Base-by-base conservation (phyloP, 768 basidiomycete genomes). In the Tephrocybe sp. region DNA sequence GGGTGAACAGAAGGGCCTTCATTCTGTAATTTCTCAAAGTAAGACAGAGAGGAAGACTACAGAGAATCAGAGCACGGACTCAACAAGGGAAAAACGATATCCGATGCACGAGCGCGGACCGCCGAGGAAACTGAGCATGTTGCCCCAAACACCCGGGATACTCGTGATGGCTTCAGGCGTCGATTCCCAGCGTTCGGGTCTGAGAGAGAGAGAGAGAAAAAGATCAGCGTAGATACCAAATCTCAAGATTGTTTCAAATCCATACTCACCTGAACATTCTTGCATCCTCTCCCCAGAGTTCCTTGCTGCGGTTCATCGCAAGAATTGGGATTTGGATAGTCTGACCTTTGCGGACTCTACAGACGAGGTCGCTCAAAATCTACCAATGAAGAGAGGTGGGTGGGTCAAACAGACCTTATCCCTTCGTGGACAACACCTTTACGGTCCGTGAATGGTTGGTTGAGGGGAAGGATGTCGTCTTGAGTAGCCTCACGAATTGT, bases 81-180 rank as follows among this genome's bases (percentile, higher is more conserved):
- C 79, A 26, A 75, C 65, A 18, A 87, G 64, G 11, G 86, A 72
- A 62, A 87, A 87, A 3, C 81, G 76, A 60, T 79, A 86, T 0
- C 85, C 84, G 34, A 87, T 86, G 53, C 86, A 89, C 0, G 83
- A 75, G 15, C 76, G 74, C 10, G 83, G 80, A 5, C 86, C 86
- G 24, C 82, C 83, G 1, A 84, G 56, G 73, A 89, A 89, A 0
- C 80, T 75, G 34, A 86, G 58, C 55, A 82, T 59, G 58, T 84
- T 75, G 4, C 78, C 74, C 78, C 79, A 85, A 0, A 86, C 72
- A 7, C 85, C 81, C 2, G 87, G 87, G 17, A 88, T 67, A 0
- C 62, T 54, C 2, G 63, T 58, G 1, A 70, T 74, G 1, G 68
- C 68, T 18, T 76, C 73, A 0, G 84, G 82, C 11, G 70, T 32